These are phyloP conservation scores for Aspergillus piperis DNA, from an alignment of 2,329 filamentous ascomycete genomes.

Conservation along the genomic window DNA sequence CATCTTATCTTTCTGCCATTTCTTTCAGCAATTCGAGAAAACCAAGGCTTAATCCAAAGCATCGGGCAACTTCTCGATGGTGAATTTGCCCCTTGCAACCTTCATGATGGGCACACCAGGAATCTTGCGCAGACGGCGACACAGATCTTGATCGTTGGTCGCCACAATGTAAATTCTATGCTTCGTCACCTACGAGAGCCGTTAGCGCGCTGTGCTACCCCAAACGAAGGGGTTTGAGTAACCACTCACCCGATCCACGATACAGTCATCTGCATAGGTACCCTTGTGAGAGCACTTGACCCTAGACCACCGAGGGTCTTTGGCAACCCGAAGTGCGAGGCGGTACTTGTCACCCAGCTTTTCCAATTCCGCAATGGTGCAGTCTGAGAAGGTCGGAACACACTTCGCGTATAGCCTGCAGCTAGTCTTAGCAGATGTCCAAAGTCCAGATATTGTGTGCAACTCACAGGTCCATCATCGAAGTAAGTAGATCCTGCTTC, in stretches of 20 bases:
- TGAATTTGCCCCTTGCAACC: slow-evolving; percentile 85
- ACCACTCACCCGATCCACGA: slow-evolving; percentile 64
- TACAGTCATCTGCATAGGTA: slow-evolving; percentile 82
- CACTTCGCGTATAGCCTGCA: slow-evolving; percentile 80
- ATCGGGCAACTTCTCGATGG: slow-evolving; percentile 87
- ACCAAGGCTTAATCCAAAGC: slow-evolving; percentile 61
- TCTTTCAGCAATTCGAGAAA: not conserved
- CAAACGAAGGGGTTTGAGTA: no score
- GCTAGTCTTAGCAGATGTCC: slow-evolving; percentile 8
- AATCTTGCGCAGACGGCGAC: slow-evolving; percentile 80
- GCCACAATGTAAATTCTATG: slow-evolving; percentile 77
- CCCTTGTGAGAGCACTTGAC: slow-evolving; percentile 90
- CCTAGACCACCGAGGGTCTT: slow-evolving; percentile 85
- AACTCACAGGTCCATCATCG: slow-evolving; percentile 75
- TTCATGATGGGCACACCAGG: slow-evolving; percentile 70
- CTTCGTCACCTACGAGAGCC: slow-evolving; percentile 51
- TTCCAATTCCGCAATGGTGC: slow-evolving; percentile 81
- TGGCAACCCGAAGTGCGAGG: slow-evolving; percentile 79
- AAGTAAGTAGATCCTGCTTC: slow-evolving; percentile 83
- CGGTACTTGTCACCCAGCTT: slow-evolving; percentile 88
- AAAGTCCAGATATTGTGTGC: not conserved
- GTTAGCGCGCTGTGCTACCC: not conserved
- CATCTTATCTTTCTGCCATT: not conserved
- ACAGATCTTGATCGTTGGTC: slow-evolving; percentile 71
- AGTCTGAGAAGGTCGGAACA: slow-evolving; percentile 81